A percentile compares a stretch with the other conserved stretches of the same genome.
phyloP scores from a whole-genome alignment of 129 eudicot species.

The Cynara cardunculus region DNA sequence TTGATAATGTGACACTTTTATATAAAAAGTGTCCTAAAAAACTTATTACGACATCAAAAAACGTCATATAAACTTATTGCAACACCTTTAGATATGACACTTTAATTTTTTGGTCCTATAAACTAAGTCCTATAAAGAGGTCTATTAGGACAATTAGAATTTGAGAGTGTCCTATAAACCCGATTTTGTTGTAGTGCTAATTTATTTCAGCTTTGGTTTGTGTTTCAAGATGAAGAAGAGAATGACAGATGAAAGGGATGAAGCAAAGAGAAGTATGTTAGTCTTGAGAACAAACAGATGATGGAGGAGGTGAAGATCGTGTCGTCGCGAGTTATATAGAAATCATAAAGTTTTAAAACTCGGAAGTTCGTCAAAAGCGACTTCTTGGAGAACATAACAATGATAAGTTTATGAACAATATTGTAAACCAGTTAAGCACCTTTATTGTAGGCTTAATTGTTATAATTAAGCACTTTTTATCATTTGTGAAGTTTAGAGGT shows the following conservation, averaged over 20 bases:
- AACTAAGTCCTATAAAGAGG: too few species aligned
- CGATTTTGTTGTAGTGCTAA: too few species aligned
- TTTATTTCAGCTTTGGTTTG: background rate
- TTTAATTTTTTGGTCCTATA: too few species aligned
- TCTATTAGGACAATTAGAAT: too few species aligned
- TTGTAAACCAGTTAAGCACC: background rate
- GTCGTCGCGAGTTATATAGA: background rate
- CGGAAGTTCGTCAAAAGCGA: background rate
- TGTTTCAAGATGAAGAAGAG: background rate
- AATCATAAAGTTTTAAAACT: background rate
- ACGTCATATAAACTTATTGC: too few species aligned
- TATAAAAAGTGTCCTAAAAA: too few species aligned
- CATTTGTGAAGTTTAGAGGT: background rate
- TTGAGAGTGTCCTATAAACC: too few species aligned
- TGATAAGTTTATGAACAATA: background rate
- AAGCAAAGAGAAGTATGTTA: background rate
- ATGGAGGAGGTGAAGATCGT: background rate
- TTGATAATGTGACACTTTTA: too few species aligned
- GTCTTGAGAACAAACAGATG: background rate
- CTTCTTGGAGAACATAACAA: background rate
- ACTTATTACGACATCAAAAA: too few species aligned
- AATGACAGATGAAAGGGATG: background rate
- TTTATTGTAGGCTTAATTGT: background rate
- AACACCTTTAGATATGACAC: too few species aligned
- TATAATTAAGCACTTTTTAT: background rate